Conservation (phyloP, 2,329 filamentous ascomycete genomes). For the Diaporthe longicolla region DNA sequence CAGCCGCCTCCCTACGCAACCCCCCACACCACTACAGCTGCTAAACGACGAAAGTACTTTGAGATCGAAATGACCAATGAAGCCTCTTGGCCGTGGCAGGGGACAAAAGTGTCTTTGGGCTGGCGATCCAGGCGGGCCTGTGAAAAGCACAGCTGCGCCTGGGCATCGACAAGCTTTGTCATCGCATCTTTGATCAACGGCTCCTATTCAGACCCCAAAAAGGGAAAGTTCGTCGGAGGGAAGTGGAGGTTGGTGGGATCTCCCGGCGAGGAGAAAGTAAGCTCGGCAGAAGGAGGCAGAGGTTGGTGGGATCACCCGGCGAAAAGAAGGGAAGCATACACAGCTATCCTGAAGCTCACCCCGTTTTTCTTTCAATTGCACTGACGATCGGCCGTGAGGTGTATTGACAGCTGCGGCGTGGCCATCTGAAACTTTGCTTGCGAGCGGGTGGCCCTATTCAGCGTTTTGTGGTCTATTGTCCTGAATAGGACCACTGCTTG, state of each 20-base stretch:
- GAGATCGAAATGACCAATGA: background rate
- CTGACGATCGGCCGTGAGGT: background rate
- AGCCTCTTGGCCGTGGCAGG: background rate
- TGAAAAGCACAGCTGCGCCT: background rate
- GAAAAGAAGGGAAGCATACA: background rate
- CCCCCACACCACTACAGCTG: background rate
- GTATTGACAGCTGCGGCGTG: background rate
- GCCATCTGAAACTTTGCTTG: background rate
- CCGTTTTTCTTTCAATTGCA: constrained; percentile 22
- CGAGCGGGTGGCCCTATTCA: constrained; percentile 22
- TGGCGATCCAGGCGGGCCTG: background rate
- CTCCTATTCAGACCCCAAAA: constrained; percentile 36
- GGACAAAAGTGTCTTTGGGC: background rate
- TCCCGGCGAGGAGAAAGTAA: background rate
- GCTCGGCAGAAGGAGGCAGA: too few relatives aligned
- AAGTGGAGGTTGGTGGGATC: background rate
- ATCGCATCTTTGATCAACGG: constrained; percentile 14
- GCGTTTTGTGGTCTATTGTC: constrained; percentile 37
- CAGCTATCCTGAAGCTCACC: background rate
- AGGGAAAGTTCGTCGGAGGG: background rate
- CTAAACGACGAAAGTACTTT: background rate
- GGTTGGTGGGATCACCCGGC: too few relatives aligned
- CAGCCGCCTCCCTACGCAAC: background rate
- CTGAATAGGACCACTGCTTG: constrained; percentile 26
- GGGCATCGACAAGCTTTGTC: constrained; percentile 20